phyloP scores from a whole-genome alignment of 1,284 basidiomycete genomes.

The Bondarzewia mesenterica region DNA sequence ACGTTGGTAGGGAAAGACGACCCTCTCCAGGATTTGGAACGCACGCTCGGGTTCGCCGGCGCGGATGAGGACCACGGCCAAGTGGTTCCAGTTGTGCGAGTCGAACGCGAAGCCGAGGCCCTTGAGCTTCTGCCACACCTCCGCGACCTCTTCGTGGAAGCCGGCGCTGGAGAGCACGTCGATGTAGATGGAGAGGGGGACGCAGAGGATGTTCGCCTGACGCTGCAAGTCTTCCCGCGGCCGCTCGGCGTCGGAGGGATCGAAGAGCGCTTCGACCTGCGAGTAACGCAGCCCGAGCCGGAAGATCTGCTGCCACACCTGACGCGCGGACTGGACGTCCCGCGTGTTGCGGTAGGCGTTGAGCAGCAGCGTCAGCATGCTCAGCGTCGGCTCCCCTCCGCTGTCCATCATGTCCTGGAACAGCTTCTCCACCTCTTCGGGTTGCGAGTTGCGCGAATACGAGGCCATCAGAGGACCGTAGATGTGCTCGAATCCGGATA shows the following conservation, averaged over 20 bases:
- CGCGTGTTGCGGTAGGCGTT: constrained; percentile 64
- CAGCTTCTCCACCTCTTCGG: constrained; percentile 51
- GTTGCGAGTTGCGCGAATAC: constrained; percentile 40
- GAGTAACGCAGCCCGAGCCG: constrained; percentile 39
- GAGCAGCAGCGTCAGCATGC: constrained; percentile 61
- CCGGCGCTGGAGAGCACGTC: constrained; percentile 67
- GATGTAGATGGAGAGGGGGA: constrained; percentile 83
- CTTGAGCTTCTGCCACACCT: constrained; percentile 62
- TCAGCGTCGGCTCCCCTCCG: constrained; percentile 51
- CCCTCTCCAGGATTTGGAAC: constrained; percentile 75
- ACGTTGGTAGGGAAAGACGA: constrained; percentile 61
- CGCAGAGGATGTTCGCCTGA: constrained; percentile 55
- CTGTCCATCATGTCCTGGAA: constrained; percentile 48
- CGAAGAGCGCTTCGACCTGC: constrained; percentile 26
- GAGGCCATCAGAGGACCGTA: constrained; percentile 60
- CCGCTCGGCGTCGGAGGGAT: background rate
- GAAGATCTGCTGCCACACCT: constrained; percentile 69
- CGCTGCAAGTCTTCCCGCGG: constrained; percentile 16
- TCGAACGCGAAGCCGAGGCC: constrained; percentile 77
- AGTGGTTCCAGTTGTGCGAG: constrained; percentile 89
- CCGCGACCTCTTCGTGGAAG: constrained; percentile 53
- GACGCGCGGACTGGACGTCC: constrained; percentile 48
- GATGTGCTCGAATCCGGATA: constrained; percentile 42
- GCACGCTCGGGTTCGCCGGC: constrained; percentile 78
- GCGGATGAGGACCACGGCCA: constrained; percentile 68